phyloP scores from a whole-genome alignment of 768 basidiomycete species.

The Leccinum sublutescens region DNA sequence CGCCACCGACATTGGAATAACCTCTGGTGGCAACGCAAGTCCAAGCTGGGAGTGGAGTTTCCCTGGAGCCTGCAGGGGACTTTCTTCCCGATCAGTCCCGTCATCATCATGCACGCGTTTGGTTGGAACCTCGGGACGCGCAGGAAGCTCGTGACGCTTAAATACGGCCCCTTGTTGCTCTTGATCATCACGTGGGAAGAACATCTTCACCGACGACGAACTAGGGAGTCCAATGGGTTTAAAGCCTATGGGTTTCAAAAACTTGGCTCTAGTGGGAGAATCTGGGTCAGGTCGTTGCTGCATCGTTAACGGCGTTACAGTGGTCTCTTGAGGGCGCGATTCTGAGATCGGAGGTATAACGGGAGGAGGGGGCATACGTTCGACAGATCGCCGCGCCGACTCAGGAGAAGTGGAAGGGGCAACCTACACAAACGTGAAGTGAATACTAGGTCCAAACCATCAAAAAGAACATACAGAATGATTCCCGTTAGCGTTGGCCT shows the following conservation, averaged over 20 bases:
- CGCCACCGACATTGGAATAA: slow-evolving; percentile 5
- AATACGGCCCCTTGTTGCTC: slow-evolving; percentile 36
- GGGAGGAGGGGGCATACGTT: slow-evolving; percentile 36
- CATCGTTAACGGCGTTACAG: slow-evolving; percentile 4
- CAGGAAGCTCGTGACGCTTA: slow-evolving; percentile 15
- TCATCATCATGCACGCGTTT: slow-evolving; percentile 30
- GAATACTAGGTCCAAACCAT: neutral
- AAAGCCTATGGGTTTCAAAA: slow-evolving; percentile 51
- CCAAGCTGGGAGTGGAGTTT: slow-evolving; percentile 2
- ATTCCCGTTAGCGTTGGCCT: slow-evolving; percentile 37
- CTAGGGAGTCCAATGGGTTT: slow-evolving; percentile 59
- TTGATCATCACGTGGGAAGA: slow-evolving; percentile 84
- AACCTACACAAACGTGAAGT: slow-evolving; percentile 19
- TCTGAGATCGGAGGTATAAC: slow-evolving; percentile 22
- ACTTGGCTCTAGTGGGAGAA: slow-evolving; percentile 20
- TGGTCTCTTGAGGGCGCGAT: slow-evolving; percentile 14
- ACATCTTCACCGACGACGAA: slow-evolving; percentile 59
- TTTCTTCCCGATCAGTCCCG: slow-evolving; percentile 21
- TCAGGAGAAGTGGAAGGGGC: slow-evolving; percentile 21
- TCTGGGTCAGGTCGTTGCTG: slow-evolving; percentile 19
- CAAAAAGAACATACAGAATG: slow-evolving; percentile 26
- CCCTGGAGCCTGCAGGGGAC: slow-evolving; percentile 4
- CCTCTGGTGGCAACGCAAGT: slow-evolving; percentile 11
- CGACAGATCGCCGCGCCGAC: slow-evolving; percentile 22
- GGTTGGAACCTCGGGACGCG: slow-evolving; percentile 25